Evolutionary conservation across 75 land plant genomes (phyloP), one percentile per base, ranked within the genome.

Genomic region (Sequoia sempervirens): DNA sequence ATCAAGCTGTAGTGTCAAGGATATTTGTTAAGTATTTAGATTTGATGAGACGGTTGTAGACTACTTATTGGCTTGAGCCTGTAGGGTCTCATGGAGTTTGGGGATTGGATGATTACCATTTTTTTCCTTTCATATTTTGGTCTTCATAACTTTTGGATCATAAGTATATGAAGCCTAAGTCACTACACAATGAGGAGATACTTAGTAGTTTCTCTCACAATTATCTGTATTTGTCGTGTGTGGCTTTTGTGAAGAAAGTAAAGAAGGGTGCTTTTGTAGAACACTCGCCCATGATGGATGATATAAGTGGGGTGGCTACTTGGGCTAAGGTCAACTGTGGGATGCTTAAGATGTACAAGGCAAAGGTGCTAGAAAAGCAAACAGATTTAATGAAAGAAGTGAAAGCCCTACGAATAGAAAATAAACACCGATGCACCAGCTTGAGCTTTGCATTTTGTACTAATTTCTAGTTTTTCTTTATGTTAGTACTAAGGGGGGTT

Each of bases 61-160:
- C 90, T 20, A 90, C 90, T 2, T 97, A 97, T 84, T 89, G 89
- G 84, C 89, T 97, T 32, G 99, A 97, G 84, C 99, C 98, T 3
- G 99, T 97, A 37, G 99, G 99, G 53, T 97, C 99, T 4, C 99
- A 97, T 74, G 99, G 99, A 0, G 99, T 97, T 32, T 97, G 99
- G 99, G 99, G 99, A 0, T 80, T 97, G 61, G 99, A 97, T 83
- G 99, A 97, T 81, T 97, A 94, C 84, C 98, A 96, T 80, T 97
- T 97, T 83, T 84, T 97, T 82, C 98, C 99, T 1, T 97, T 96
- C 84, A 84, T 97, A n/a, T 96, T 97, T 83, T 98, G 99, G 43
- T 87, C 96, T 56, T 91, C 99, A 0, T 98, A 97, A 90, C 86
- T 97, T 82, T 87, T 93, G 45, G 95, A 94, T 87, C 99, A 97